Base-by-base conservation (phyloP, 1,284 basidiomycete genomes). In the Leccinum fallax region DNA sequence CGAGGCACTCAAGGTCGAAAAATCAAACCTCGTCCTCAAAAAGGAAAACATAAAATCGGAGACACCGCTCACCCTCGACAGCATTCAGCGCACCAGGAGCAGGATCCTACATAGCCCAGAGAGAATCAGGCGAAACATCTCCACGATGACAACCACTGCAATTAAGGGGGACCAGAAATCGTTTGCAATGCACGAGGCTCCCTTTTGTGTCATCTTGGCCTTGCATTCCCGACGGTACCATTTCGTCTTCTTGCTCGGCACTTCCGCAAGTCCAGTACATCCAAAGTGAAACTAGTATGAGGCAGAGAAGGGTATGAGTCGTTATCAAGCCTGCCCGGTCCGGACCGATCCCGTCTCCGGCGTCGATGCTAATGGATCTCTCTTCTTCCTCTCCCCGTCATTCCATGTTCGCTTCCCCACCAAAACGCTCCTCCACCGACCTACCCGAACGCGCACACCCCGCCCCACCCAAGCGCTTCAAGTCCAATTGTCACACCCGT, bases 41-140 rank as follows among this genome's bases (percentile, higher is more conserved):
- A 89, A 87, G 85, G 87, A 90, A 79, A 79, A 74, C 51, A 73
- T 92, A 8, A 83, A 83, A 61, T 77, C 76, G 2, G 87, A 90
- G 55, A 79, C 85, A 8, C 76, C 82, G 21, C 79, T 81, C 51
- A 77, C 85, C 28, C 78, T 82, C 52, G 88, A 92, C 58, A 77
- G 80, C 49, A 86, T 90, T 61, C 76, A 79, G 9, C 82, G 87
- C 53, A 86, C 87, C 0, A 83, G 86, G 55, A 79, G 85, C 13
- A 86, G 93, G 32, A 89, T 96, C 61, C 93, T 96, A 2, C 92
- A 93, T 68, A 94, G 92, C 1, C 93, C 93, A 0, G 93, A 96
- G 53, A 84, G 94, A 40, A 89, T 95, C 68, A 89, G 88, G 72
- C 85, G 88, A 59, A 89, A 86, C 52, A 95, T 96, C 63, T 77